Evolutionary conservation across 371 early-diverging fungal genomes (phyloP).

Genomic region (Dichotomocladium elegans): DNA sequence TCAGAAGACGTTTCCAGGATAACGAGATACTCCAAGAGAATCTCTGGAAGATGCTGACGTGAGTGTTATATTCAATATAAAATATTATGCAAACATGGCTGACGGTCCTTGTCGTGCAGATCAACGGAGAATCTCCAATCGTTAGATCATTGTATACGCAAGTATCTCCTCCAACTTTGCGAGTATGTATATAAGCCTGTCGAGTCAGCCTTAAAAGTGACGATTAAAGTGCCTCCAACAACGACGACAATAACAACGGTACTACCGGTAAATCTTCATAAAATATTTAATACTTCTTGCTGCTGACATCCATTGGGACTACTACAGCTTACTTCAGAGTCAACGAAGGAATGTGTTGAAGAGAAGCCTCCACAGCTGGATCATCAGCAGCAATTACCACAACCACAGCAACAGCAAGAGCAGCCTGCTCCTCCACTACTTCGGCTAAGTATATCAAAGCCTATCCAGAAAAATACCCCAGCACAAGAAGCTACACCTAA

Average conservation of each 20-base stretch:
- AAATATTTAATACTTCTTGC: too few relatives aligned
- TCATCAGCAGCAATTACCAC: not conserved
- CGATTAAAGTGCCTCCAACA: constrained; percentile 38
- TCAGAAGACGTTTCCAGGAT: constrained; percentile 34
- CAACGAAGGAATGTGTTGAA: too few relatives aligned
- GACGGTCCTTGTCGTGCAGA: too few relatives aligned
- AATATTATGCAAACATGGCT: not conserved
- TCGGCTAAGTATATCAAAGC: constrained; percentile 30
- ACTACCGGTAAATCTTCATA: too few relatives aligned
- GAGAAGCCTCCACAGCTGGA: not conserved
- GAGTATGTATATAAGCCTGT: constrained; percentile 59
- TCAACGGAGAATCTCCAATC: constrained; percentile 24
- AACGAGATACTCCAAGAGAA: constrained; percentile 30
- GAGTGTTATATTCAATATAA: not conserved
- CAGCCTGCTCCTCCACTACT: constrained; percentile 19
- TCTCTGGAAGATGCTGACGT: constrained; percentile 42
- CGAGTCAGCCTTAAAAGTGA: constrained; percentile 52
- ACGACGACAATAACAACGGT: too few relatives aligned
- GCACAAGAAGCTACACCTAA: constrained; percentile 1
- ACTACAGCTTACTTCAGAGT: too few relatives aligned
- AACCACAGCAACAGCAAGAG: too few relatives aligned
- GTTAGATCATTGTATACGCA: constrained; percentile 52
- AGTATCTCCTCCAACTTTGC: constrained; percentile 55
- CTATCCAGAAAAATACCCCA: constrained; percentile 2
- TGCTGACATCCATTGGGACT: too few relatives aligned